These are phyloP conservation scores for Talaromyces sp. DNA, from an alignment of 2,329 filamentous ascomycete species.

Conservation along the genomic window DNA sequence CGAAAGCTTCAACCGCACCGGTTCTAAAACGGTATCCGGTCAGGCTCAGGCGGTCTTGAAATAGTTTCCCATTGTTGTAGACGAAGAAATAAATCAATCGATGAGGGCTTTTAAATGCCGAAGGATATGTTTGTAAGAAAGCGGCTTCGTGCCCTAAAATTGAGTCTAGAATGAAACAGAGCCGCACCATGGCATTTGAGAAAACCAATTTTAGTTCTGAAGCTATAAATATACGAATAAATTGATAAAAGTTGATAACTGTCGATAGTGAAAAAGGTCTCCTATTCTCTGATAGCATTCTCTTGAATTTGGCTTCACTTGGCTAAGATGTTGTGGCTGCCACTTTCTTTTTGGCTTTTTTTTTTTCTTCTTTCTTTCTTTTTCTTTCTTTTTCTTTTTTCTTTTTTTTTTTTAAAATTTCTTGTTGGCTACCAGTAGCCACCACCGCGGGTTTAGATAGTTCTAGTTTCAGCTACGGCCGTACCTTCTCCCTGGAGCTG, in stretches of 20 bases:
- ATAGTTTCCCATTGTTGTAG: background rate
- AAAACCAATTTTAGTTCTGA: background rate
- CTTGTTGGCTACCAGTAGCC: background rate
- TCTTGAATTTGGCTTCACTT: background rate
- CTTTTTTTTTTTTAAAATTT: background rate
- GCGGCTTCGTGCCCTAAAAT: background rate
- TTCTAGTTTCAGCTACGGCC: background rate
- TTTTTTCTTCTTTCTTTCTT: background rate
- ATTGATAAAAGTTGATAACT: background rate
- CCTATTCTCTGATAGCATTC: background rate
- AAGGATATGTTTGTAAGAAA: background rate
- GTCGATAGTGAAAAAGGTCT: background rate
- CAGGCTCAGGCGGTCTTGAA: background rate
- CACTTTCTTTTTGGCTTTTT: background rate
- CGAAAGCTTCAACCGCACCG: background rate
- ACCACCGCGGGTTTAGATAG: background rate
- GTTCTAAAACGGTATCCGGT: background rate
- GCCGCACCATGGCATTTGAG: background rate
- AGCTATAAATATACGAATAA: background rate
- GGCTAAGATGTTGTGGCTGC: background rate
- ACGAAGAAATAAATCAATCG: background rate
- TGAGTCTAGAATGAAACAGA: background rate
- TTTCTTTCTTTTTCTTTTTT: background rate
- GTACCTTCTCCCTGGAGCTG: background rate
- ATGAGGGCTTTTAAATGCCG: background rate